Evolutionary conservation across 1,139 yeast genomes (phyloP).

Genomic region (Blastobotrys ciferrii): DNA sequence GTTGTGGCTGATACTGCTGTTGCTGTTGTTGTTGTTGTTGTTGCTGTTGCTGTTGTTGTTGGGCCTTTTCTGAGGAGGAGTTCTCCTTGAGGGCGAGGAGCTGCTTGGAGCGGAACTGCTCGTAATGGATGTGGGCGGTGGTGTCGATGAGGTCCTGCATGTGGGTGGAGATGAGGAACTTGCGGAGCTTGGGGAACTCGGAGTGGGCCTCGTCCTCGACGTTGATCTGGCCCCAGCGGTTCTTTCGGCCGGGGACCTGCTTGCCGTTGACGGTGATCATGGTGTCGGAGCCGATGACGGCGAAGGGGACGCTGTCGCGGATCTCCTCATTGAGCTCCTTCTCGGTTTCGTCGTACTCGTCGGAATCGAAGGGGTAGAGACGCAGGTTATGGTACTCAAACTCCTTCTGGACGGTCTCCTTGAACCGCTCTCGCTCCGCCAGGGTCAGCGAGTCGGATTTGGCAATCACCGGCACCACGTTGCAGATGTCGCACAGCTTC

Average conservation of each 20-base stretch:
- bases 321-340: conserved; percentile 42
- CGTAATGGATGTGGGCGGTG: conserved; percentile 85
- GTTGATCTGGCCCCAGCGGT: conserved; percentile 87
- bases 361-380: conserved; percentile 85
- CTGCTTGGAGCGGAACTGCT: conserved; percentile 89
- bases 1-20: conserved; percentile 1
- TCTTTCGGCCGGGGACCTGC: conserved; percentile 82
- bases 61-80: conserved; percentile 40
- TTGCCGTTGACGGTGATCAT: conserved; percentile 58
- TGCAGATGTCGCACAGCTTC: conserved; percentile 84
- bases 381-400: conserved; percentile 70
- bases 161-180: conserved; percentile 91
- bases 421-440: conserved; percentile 77
- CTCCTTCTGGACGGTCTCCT: conserved; percentile 69
- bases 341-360: conserved; percentile 62
- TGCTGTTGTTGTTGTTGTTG: conserved; percentile 12
- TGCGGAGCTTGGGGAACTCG: conserved; percentile 90
- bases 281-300: conserved; percentile 89
- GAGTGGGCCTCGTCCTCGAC: conserved; percentile 92
- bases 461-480: conserved; percentile 94
- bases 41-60: conserved; percentile 7
- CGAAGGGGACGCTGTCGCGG: conserved; percentile 75
- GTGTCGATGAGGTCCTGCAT: conserved; percentile 94
- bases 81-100: conserved; percentile 91
- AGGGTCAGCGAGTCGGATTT: conserved; percentile 87